Evolutionary conservation across 331 rosid species (phyloP).

Genomic region (Telfairia occidentalis): DNA sequence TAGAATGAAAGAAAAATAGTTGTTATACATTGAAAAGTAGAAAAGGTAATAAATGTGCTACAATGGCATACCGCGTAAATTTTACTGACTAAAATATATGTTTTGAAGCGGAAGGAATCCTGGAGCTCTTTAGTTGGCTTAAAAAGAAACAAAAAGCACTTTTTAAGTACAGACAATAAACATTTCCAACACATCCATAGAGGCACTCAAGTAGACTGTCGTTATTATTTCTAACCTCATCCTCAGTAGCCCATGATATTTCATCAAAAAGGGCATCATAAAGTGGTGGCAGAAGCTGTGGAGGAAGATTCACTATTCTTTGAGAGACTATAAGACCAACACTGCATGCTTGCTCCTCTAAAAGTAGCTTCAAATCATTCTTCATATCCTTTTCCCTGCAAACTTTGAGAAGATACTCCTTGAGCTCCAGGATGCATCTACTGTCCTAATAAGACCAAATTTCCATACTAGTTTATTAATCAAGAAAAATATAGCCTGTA

Average conservation of each 20-base stretch:
- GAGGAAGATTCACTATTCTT: slow-evolving; percentile 69
- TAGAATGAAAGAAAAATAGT: neutral
- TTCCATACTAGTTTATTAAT: neutral
- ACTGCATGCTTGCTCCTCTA: slow-evolving; percentile 38
- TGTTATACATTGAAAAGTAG: neutral
- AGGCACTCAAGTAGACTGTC: slow-evolving; percentile 14
- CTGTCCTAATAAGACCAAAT: slow-evolving; percentile 36
- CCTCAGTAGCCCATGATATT: slow-evolving; percentile 84
- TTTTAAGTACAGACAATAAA: neutral
- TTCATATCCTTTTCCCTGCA: slow-evolving; percentile 27
- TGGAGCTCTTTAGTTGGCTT: slow-evolving; percentile 73
- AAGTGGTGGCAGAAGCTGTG: slow-evolving; percentile 78
- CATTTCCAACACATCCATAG: neutral
- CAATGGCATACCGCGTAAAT: slow-evolving; percentile 49
- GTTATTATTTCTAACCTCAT: slow-evolving; percentile 60
- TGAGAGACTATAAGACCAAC: slow-evolving; percentile 78
- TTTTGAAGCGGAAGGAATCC: slow-evolving; percentile 50
- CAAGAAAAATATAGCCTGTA: neutral
- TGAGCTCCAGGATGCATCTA: slow-evolving; percentile 44
- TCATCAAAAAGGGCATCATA: slow-evolving; percentile 80
- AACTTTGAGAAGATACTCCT: slow-evolving; percentile 41
- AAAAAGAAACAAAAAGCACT: slow-evolving; percentile 12
- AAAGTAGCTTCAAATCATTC: slow-evolving; percentile 37
- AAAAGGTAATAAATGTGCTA: slow-evolving; percentile 10
- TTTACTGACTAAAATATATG: slow-evolving; percentile 47